Evolutionary conservation across 768 basidiomycete species (phyloP), one percentile per base, ranked within the genome.

Genomic region (Suillus subaureus): DNA sequence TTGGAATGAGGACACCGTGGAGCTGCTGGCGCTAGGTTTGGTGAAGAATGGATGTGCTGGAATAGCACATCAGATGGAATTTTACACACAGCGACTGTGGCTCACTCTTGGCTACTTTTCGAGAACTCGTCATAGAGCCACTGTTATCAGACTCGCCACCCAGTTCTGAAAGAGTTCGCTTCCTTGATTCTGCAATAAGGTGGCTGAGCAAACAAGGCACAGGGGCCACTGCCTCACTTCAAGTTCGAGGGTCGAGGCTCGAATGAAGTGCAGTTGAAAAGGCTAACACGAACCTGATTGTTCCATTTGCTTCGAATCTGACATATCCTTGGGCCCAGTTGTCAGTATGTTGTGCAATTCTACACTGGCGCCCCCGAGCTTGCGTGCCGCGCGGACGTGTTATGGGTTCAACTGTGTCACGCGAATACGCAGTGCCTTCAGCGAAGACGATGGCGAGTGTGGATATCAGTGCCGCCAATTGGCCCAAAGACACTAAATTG

Each of bases 11-110:
- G 68, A 47, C 1, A 68, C 23, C 23, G 67, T 18, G 6, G 67
- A 52, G 35, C 42, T 37, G 3, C 61, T 51, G 15, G 64, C 49
- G 62, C 51, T 68, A 16, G 71, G 69, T 64, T 77, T 79, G 60
- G 73, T 67, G 69, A 83, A 83, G 68, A 83, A 79, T 18, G 82
- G 80, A 67, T 83, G 82, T 55, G 77, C 81, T 81, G 62, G n/a
- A n/a, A 28, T 31, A 4, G 47, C 47, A 54, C 28, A 61, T 61
- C 35, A 26, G 47, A 63, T 21, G 60, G 51, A n/a, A 37, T 37
- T 54, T 39, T 21, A 35, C 5, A 45, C 26, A 33, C 39, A 35
- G 16, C 8, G 18, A 13, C 33, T 45, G 52, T 39, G 16, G 55
- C 76, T 70, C 64, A 75, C 74, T 62, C 67, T 75, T 75, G 33